These are phyloP conservation scores for Coniochaeta hoffmannii DNA, from an alignment of 2,329 filamentous ascomycete genomes.

Conservation along the genomic window DNA sequence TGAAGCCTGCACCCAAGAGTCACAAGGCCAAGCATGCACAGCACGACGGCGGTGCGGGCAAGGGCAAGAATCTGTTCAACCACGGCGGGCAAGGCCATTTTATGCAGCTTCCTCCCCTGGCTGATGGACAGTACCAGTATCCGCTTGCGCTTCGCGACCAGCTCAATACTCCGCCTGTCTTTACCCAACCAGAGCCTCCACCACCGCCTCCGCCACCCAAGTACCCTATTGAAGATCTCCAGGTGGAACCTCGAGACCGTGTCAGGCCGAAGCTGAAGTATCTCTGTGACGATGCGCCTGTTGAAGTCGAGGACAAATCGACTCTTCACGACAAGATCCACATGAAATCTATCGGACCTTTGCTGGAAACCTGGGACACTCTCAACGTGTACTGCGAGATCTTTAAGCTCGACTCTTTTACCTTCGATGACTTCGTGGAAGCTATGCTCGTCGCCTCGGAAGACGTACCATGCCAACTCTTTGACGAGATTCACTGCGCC, in stretches of 20 bases:
- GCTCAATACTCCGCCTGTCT: constrained; percentile 27
- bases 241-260: constrained; percentile 61
- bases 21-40: constrained; percentile 47
- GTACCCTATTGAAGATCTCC: constrained; percentile 92
- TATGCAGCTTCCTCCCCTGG: constrained; percentile 29
- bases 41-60: constrained; percentile 23
- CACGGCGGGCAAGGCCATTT: constrained; percentile 29
- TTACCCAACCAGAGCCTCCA: constrained; percentile 12
- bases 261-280: constrained; percentile 73
- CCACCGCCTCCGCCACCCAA: constrained; percentile 59
- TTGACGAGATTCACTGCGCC: constrained; percentile 87
- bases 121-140: constrained; percentile 40
- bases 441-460: constrained; percentile 72
- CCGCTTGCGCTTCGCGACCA: constrained; percentile 34
- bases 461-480: constrained; percentile 70
- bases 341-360: constrained; percentile 76
- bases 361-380: constrained; percentile 93
- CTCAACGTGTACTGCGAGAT: constrained; percentile 97
- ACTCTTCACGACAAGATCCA: constrained; percentile 53
- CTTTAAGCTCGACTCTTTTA: constrained; percentile 91
- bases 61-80: constrained; percentile 27
- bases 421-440: constrained; percentile 92
- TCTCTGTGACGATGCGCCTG: constrained; percentile 58
- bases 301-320: constrained; percentile 37
- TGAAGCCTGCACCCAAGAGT: constrained; percentile 66